Conservation (phyloP, 331 rosid genomes). For the Rosa hybrid region DNA sequence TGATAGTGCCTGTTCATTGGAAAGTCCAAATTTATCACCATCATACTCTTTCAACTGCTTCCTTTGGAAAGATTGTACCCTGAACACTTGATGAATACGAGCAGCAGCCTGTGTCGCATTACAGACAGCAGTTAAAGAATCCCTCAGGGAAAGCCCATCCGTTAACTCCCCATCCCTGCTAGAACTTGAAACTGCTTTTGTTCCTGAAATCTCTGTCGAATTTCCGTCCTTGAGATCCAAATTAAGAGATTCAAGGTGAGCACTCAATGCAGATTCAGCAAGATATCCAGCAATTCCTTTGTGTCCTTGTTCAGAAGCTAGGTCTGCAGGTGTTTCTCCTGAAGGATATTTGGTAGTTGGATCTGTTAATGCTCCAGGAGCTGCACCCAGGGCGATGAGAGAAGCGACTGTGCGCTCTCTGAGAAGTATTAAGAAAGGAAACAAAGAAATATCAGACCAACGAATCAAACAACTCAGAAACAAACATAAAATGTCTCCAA, state of each 20-base stretch:
- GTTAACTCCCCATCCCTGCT: constrained; percentile 31
- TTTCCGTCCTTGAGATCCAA: constrained; percentile 44
- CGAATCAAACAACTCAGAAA: constrained; percentile 15
- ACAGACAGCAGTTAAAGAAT: constrained; percentile 79
- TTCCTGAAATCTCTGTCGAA: constrained; percentile 38
- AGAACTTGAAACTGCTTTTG: constrained; percentile 45
- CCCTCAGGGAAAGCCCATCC: constrained; percentile 63
- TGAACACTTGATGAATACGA: constrained; percentile 77
- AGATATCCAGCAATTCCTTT: constrained; percentile 94
- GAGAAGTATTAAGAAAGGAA: constrained; percentile 6
- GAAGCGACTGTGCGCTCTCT: constrained; percentile 77
- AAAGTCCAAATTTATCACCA: constrained; percentile 47
- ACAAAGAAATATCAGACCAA: constrained; percentile 5
- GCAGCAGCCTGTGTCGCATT: constrained; percentile 87
- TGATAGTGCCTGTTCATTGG: constrained; percentile 63
- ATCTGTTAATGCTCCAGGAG: constrained; percentile 76
- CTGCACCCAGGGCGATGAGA: constrained; percentile 76
- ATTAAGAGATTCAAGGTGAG: constrained; percentile 56
- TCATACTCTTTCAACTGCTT: constrained; percentile 58
- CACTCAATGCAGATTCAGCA: constrained; percentile 59
- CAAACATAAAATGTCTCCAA: background rate
- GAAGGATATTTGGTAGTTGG: constrained; percentile 64
- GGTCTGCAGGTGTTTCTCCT: constrained; percentile 83
- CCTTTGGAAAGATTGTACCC: constrained; percentile 85
- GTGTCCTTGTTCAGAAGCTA: constrained; percentile 77